Evolutionary conservation across 2,329 filamentous ascomycete genomes (phyloP).

Genomic region (Arachnomyces sp.): DNA sequence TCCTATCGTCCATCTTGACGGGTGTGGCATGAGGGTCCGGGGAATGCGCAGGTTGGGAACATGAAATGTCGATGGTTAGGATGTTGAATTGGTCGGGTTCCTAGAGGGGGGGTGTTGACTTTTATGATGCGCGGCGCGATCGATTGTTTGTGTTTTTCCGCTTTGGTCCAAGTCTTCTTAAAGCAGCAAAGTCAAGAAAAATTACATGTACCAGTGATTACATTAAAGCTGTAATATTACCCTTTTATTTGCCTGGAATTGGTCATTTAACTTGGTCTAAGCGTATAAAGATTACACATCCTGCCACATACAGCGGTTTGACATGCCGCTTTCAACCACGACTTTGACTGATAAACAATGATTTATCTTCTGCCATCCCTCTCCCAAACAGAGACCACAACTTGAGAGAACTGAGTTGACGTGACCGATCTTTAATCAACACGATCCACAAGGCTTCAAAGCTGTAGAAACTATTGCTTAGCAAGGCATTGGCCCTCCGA

Average conservation of each 20-base stretch:
- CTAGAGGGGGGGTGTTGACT: conserved; percentile 6
- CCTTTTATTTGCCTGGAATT: too few relatives aligned
- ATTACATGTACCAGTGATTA: not conserved
- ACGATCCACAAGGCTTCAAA: too few relatives aligned
- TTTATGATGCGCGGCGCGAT: too few relatives aligned
- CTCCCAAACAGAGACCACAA: not conserved
- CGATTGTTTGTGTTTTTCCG: too few relatives aligned
- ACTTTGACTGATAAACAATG: not conserved
- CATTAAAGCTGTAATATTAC: not conserved
- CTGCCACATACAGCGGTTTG: conserved; percentile 9
- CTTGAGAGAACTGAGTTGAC: not conserved
- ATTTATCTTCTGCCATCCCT: not conserved
- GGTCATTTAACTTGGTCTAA: too few relatives aligned
- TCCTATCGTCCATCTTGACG: conserved; percentile 54
- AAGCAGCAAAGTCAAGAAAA: too few relatives aligned
- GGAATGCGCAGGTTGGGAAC: conserved; percentile 4
- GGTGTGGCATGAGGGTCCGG: conserved; percentile 7
- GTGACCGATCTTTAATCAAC: too few relatives aligned
- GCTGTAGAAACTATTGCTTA: too few relatives aligned
- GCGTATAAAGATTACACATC: conserved; percentile 10
- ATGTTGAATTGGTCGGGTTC: conserved; percentile 7
- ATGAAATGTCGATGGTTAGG: conserved; percentile 4
- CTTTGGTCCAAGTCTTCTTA: too few relatives aligned
- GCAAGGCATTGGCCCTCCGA: too few relatives aligned
- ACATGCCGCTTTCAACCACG: conserved; percentile 7